Evolutionary conservation across 106 monocot genomes (phyloP), one percentile per base, ranked within the genome.

Genomic region (Dendrobium chrysotoxum): DNA sequence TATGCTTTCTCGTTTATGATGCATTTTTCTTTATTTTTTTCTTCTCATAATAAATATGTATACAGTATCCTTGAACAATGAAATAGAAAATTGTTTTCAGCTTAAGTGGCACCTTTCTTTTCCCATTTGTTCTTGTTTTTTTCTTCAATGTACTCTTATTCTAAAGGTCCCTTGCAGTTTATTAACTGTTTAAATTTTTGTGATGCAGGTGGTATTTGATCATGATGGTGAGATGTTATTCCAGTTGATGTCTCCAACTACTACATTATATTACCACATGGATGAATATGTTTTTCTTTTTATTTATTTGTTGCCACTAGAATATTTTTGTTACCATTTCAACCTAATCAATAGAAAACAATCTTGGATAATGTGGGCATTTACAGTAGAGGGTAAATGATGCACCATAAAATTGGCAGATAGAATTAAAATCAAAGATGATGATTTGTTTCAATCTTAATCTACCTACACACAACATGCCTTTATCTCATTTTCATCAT

Each of bases 121-220:
- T 73, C 42, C 74, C 20, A 4, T 11, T n/a, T 42, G 41, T 26
- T 76, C 0, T 28, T 0, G 4, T 75, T 47, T 75, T 12, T 76
- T 76, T 46, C 26, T 47, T 76, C n/a, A 26, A 50, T 74, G 13
- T 74, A 18, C 41, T 42, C 38, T 40, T 74, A 18, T 21, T 42
- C 38, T 40, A 21, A 41, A 18, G 74, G 41, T 16, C 35, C 41
- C 39, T 74, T 35, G 41, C 74, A 74, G 15, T 74, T 74, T 42
- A 17, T 42, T 74, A 66, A 39, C 31, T 53, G 46, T 78, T 23
- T 38, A 65, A 68, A 64, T 61, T 39, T 84, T 85, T 55, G 61
- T 71, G 58, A n/a, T 97, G 92, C 88, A 97, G 97, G 97, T 97
- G 76, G 89, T 97, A 53, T 97, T 97, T 85, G 97, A 97, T 79